These are phyloP conservation scores for Collariella sp. DNA, from an alignment of 495 filamentous ascomycete species.

Conservation along the genomic window DNA sequence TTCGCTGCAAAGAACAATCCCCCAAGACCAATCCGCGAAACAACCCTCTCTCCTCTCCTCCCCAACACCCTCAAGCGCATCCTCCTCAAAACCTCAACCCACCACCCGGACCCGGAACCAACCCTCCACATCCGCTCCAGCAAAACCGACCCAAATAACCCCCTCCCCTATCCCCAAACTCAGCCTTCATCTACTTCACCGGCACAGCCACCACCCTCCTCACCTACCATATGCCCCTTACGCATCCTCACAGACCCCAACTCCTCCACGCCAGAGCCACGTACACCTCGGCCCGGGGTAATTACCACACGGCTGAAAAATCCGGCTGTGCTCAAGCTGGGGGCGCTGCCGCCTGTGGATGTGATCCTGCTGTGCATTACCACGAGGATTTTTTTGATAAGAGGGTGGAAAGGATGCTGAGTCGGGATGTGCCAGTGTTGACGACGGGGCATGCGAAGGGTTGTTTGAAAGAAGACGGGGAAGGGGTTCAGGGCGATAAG, in stretches of 20 bases:
- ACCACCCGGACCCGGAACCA: constrained; percentile 8
- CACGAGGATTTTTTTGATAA: constrained; percentile 61
- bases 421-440: constrained; percentile 53
- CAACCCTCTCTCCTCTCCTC: constrained; percentile 9
- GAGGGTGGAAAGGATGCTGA: constrained; percentile 49
- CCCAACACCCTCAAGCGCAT: constrained; percentile 19
- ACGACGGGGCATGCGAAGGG: constrained; percentile 55
- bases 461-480: constrained; percentile 36
- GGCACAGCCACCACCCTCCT: constrained; percentile 61
- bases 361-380: constrained; percentile 56
- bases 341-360: constrained; percentile 54
- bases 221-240: constrained; percentile 53
- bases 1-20: background rate
- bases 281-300: constrained; percentile 59
- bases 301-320: constrained; percentile 46
- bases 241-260: constrained; percentile 64
- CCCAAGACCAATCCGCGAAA: constrained; percentile 1
- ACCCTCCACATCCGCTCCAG: constrained; percentile 11
- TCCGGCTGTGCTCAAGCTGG: constrained; percentile 49
- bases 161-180: constrained; percentile 9
- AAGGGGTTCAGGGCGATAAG: constrained; percentile 49
- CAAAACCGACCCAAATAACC: constrained; percentile 12
- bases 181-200: constrained; percentile 44
- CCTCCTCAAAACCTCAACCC: constrained; percentile 16
- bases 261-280: constrained; percentile 58